Percentiles rank a stretch among this genome's conserved stretches.
Evolutionary conservation across 352 stramenopile genomes (phyloP).

Genomic region (Globisporangium splendens): DNA sequence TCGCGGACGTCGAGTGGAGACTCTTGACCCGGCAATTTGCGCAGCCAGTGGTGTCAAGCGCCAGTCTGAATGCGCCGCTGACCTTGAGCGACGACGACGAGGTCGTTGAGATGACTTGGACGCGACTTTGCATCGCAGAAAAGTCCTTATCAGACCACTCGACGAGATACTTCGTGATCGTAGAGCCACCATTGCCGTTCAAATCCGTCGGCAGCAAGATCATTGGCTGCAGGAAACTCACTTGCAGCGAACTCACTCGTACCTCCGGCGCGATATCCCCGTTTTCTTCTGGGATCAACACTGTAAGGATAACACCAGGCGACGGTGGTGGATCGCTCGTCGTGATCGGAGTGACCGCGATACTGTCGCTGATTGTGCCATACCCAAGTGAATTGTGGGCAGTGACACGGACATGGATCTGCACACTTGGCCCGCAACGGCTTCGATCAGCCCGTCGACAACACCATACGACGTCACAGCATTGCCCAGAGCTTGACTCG

Average conservation of each 20-base stretch:
- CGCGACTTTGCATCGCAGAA: constrained; percentile 42
- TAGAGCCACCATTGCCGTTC: constrained; percentile 82
- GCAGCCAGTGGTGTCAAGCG: constrained; percentile 83
- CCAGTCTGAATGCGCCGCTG: constrained; percentile 70
- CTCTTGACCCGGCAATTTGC: constrained; percentile 71
- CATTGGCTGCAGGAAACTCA: constrained; percentile 73
- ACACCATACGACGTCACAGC: constrained; percentile 46
- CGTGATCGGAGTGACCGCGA: constrained; percentile 80
- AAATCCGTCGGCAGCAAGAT: constrained; percentile 47
- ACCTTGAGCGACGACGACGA: constrained; percentile 33
- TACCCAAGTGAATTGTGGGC: constrained; percentile 92
- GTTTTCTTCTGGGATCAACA: constrained; percentile 41
- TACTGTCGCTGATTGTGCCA: constrained; percentile 55
- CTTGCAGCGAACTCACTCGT: constrained; percentile 80
- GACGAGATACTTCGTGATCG: constrained; percentile 88
- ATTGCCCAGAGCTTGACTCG: constrained; percentile 84
- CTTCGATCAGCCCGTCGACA: constrained; percentile 89
- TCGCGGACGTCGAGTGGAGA: constrained; percentile 56
- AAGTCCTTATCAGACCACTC: constrained; percentile 91
- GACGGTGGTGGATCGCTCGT: constrained; percentile 83
- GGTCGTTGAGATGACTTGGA: constrained; percentile 63
- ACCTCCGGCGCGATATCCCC: constrained; percentile 20
- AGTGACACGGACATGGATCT: constrained; percentile 88
- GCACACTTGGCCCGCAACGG: constrained; percentile 85
- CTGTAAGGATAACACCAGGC: constrained; percentile 50